Conservation (phyloP, 148 eudicot genomes). For the Amaranthus hypochondriacus region DNA sequence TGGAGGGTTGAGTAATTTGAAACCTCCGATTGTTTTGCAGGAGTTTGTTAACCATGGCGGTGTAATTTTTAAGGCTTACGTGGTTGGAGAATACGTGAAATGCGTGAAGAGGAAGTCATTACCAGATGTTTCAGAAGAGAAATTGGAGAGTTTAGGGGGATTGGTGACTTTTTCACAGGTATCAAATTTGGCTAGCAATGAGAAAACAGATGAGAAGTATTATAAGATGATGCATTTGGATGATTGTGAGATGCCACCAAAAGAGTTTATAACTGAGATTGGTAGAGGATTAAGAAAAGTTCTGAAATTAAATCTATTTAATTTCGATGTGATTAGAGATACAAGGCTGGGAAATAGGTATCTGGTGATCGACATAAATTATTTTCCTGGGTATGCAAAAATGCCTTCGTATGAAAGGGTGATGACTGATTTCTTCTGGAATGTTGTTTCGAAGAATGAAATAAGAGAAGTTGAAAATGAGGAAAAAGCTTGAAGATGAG, state of each 20-base stretch:
- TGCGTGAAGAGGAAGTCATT: conserved; percentile 72
- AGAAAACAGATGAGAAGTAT: conserved; percentile 43
- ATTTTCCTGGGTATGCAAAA: conserved; percentile 90
- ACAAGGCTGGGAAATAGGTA: conserved; percentile 52
- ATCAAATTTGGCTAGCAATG: conserved; percentile 46
- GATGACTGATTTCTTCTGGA: conserved; percentile 66
- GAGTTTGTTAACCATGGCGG: conserved; percentile 81
- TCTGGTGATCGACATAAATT: conserved; percentile 82
- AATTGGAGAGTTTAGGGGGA: conserved; percentile 36
- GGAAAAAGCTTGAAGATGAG: conserved; percentile 3
- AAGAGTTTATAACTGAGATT: conserved; percentile 39
- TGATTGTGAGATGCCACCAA: conserved; percentile 60
- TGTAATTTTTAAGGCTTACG: conserved; percentile 72
- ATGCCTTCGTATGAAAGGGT: conserved; percentile 69
- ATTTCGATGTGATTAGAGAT: conserved; percentile 77
- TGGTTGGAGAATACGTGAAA: conserved; percentile 59
- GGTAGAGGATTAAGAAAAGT: conserved; percentile 48
- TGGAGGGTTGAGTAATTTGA: conserved; percentile 42
- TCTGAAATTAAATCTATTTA: conserved; percentile 50
- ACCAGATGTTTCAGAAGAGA: conserved; percentile 60
- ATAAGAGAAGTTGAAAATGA: neutral
- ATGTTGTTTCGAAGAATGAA: conserved; percentile 33
- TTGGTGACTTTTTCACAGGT: conserved; percentile 63
- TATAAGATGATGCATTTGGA: conserved; percentile 47
- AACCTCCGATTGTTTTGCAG: conserved; percentile 64